Percentiles rank a stretch among this genome's conserved stretches.
Conservation (phyloP, 202 grass and related monocot genomes). For the Sporobolus alterniflorus region DNA sequence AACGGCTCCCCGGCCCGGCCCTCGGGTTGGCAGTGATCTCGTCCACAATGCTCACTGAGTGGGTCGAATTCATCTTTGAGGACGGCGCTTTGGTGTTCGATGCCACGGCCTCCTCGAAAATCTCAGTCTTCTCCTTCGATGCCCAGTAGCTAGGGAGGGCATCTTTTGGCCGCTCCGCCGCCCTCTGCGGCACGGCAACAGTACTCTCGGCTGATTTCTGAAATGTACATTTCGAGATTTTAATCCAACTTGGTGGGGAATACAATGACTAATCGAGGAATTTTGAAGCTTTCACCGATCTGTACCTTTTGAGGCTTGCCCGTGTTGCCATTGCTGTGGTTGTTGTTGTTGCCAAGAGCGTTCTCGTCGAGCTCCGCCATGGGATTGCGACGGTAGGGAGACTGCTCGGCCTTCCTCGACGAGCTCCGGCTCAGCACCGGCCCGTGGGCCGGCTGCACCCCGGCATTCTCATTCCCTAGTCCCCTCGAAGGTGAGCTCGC, state of each 20-base stretch:
- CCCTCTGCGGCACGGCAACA: conserved; percentile 28
- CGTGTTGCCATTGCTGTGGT: background rate
- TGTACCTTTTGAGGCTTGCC: conserved; percentile 49
- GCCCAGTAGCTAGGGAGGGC: background rate
- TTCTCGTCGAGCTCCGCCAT: conserved; percentile 94
- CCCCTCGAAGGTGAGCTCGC: conserved; percentile 67
- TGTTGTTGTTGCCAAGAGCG: conserved; percentile 21
- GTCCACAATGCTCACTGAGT: conserved; percentile 51
- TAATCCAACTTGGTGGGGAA: background rate
- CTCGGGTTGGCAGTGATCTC: conserved; percentile 51
- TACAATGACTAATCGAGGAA: background rate
- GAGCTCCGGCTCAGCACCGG: conserved; percentile 81
- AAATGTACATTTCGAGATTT: background rate
- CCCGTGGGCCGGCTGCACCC: conserved; percentile 32
- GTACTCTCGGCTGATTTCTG: conserved; percentile 39
- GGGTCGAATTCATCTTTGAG: conserved; percentile 38
- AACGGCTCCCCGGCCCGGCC: conserved; percentile 46
- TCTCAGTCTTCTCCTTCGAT: conserved; percentile 23
- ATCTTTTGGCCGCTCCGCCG: conserved; percentile 10
- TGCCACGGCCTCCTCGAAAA: conserved; percentile 27
- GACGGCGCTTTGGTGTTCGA: conserved; percentile 24
- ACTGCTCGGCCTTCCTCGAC: conserved; percentile 81
- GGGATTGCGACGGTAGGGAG: conserved; percentile 74
- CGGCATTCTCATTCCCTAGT: conserved; percentile 64
- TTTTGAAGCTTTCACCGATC: background rate